Evolutionary conservation across 495 filamentous ascomycete species (phyloP).

Genomic region (Eremomyces bilateralis): DNA sequence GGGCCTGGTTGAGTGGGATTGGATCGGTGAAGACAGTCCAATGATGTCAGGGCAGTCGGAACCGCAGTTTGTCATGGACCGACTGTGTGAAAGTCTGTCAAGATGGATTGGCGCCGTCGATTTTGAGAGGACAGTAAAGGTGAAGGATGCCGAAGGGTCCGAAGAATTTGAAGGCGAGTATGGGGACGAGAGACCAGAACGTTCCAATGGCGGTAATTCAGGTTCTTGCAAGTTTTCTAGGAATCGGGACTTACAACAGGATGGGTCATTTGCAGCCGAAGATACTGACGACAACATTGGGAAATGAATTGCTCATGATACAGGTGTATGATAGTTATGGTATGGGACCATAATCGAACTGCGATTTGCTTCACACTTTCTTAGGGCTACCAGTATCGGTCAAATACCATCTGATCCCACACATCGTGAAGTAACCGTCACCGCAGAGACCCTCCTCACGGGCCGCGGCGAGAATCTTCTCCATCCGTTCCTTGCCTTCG

Average conservation of each 20-base stretch:
- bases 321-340: no score
- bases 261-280: no score
- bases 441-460: constrained; percentile 9
- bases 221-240: no score
- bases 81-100: constrained; percentile 35
- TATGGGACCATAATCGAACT: no score
- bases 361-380: no score
- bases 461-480: constrained; percentile 10
- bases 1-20: constrained; percentile 41
- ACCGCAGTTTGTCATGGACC: constrained; percentile 36
- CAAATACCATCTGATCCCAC: constrained; percentile 15
- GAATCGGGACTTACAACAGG: no score
- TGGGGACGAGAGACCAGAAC: no score
- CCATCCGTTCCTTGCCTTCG: constrained; percentile 8
- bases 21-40: constrained; percentile 42
- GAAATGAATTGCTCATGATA: no score
- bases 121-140: neutral
- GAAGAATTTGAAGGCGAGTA: no score
- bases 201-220: no score
- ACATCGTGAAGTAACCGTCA: constrained; percentile 12
- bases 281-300: no score
- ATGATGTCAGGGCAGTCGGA: constrained; percentile 34
- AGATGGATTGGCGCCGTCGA: constrained; percentile 24
- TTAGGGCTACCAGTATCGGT: constrained; percentile 4
- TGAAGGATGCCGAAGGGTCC: no score